Evolutionary conservation across 768 basidiomycete species (phyloP), one percentile per base, ranked within the genome.

Genomic region (Tulasnella sp.): DNA sequence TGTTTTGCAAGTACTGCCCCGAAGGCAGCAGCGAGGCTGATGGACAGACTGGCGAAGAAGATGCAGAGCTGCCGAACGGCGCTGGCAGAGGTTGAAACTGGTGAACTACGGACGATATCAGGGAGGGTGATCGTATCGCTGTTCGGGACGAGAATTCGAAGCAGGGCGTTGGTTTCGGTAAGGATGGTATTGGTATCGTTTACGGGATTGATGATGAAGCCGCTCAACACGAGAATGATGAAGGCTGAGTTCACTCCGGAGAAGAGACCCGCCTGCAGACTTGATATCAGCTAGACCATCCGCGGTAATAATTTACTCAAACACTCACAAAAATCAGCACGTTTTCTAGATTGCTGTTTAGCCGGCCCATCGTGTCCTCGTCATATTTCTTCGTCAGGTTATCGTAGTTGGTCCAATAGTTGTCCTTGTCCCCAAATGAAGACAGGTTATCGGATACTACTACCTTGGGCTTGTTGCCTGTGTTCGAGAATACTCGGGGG

Each of bases 311-410:
- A n/a, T n/a, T n/a, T n/a, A n/a, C n/a, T n/a, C n/a, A 11, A 30
- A 4, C n/a, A 34, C 52, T 38, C 52, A 54, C 52, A 38, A 54
- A 54, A 38, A 54, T 54, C 23, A 54, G 38, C 15, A 54, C 17
- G 10, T 19, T 30, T 10, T 54, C 52, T n/a, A 54, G 24, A 34
- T 54, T 51, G 13, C 15, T 30, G 24, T 51, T 26, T 3, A 51
- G 24, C 17, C 29, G 23, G 13, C 27, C 29, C 11, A 30, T 17
- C 49, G 27, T 19, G 15, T 51, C 49, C 7, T 30, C 7, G 23
- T 51, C 49, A 30, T 21, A 27, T 15, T 13, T 19, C 8, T n/a
- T 24, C 17, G 49, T 24, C 7, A 51, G 4, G 15, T n/a, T 17
- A 30, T 51, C 23, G 24, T 51, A 51, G 19, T 30, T 19, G 23